Base-by-base conservation (phyloP, 106 monocot genomes). In the Dendrobium huoshanense region DNA sequence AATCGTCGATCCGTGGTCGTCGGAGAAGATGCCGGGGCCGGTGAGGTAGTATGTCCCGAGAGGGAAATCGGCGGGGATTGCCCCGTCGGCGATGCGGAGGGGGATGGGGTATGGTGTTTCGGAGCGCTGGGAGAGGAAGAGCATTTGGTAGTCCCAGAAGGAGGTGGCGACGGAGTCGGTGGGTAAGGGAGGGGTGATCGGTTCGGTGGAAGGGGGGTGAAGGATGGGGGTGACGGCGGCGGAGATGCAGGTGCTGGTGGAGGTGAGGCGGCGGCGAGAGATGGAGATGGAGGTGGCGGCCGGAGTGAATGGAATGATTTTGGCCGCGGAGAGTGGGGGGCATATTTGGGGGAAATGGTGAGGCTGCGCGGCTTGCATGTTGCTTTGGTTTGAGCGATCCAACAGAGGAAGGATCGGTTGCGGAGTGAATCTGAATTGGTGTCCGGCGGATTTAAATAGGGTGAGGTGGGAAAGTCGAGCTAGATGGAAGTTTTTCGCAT, bases 11-110 rank as follows among this genome's bases (percentile, higher is more conserved):
- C 97, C 97, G 82, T 92, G 85, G 74, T 97, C 97, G 64, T 97
- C 97, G 77, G 88, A 43, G 87, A 97, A 92, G 70, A 97, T 41
- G 16, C 94, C 96, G 0, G 96, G 96, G 0, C 96, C 96, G n/a
- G 82, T 64, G 2, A 92, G 86, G 77, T 89, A 92, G 82, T 92
- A 92, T 17, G 84, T 88, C 1, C 92, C 92, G 2, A 7, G 15
- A 4, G 92, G 92, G 81, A 92, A 86, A 77, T 89, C 87, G 19
- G 75, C 17, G 1, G 92, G 92, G 33, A 92, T 33, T 18, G 80
- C 29, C n/a, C 96, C 96, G 25, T 87, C 82, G 22, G 67, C 68
- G 2, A 75, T 9, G 1, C 59, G 81, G 49, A 97, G 90, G 5
- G 49, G 43, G 40, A 94, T 74, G 7, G 92, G 88, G 0, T 84